Percentiles rank a stretch among this genome's conserved stretches.
Evolutionary conservation across 306 rosid species (phyloP).

Genomic region (Crataegus laevigata): DNA sequence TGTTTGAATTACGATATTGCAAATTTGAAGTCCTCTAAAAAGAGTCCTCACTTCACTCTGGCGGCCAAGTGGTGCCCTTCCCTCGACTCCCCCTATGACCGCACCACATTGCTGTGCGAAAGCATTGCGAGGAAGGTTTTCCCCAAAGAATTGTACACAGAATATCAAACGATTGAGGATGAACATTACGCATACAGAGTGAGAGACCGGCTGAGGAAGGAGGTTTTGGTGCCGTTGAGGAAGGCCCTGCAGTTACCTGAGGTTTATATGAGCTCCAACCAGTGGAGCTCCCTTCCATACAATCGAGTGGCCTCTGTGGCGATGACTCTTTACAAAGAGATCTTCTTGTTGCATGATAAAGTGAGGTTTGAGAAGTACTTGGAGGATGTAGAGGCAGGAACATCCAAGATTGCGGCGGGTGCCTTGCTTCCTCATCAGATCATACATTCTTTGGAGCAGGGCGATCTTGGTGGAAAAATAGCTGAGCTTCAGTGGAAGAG

Average conservation of each 20-base stretch:
- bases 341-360: neutral
- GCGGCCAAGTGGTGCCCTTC: neutral
- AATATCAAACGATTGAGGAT: neutral
- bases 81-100: neutral
- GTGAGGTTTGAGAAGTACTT: neutral
- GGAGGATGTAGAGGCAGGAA: neutral
- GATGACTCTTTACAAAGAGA: neutral
- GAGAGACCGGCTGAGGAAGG: neutral
- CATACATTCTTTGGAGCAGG: neutral
- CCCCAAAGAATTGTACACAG: neutral
- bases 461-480: neutral
- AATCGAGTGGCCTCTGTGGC: neutral
- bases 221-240: neutral
- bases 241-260: neutral
- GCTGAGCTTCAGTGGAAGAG: neutral
- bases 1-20: neutral
- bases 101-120: neutral
- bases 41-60: neutral
- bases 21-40: no score
- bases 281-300: neutral
- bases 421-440: neutral
- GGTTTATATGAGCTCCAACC: neutral
- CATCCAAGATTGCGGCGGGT: neutral
- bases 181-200: neutral
- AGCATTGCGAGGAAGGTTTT: neutral